A percentile compares a stretch with the other conserved stretches of the same genome.
phyloP scores from a whole-genome alignment of 148 eudicot species.

The Fagopyrum tataricum region DNA sequence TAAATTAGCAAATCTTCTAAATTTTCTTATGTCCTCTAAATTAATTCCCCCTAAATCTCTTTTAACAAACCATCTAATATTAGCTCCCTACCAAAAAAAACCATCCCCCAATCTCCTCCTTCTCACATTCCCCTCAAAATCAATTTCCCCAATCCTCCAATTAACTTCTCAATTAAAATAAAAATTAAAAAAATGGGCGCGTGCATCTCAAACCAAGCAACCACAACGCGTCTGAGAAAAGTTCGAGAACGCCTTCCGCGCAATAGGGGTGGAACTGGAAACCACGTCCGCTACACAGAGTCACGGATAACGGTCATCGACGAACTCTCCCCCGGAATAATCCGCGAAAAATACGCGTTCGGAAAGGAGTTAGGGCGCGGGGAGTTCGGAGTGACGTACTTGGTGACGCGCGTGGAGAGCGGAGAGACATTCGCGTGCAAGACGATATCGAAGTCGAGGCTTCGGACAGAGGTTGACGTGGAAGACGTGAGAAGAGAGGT shows the following conservation, averaged over 20 bases:
- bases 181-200: neutral
- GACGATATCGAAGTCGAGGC: constrained; percentile 43
- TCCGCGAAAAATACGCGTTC: constrained; percentile 33
- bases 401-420: constrained; percentile 35
- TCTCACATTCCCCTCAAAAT: neutral
- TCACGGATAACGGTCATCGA: constrained; percentile 20
- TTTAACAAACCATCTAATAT: no score
- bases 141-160: neutral
- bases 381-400: constrained; percentile 43
- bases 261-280: no score
- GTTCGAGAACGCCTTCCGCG: neutral
- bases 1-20: neutral
- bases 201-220: neutral
- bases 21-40: neutral
- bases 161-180: neutral
- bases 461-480: constrained; percentile 43
- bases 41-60: neutral
- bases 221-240: neutral
- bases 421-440: constrained; percentile 48
- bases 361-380: constrained; percentile 59
- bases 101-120: neutral
- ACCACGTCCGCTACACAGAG: no score
- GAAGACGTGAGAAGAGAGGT: constrained; percentile 47
- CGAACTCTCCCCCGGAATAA: constrained; percentile 39
- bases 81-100: neutral